A percentile compares a stretch with the other conserved stretches of the same genome.
phyloP scores from a whole-genome alignment of 75 land plant genomes.

The Selaginella moellendorffii region DNA sequence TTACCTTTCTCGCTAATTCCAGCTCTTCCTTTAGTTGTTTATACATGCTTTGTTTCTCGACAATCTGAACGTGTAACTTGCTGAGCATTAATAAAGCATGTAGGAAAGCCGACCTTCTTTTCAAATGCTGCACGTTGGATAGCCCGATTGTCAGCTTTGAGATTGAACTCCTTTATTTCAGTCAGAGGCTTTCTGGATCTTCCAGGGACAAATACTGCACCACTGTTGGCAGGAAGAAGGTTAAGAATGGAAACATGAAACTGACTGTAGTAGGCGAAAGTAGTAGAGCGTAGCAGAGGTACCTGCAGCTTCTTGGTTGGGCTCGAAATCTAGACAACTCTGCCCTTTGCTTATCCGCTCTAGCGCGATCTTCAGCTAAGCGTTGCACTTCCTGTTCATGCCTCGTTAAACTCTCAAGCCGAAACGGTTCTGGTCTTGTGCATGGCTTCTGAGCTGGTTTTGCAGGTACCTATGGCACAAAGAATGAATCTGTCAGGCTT shows the following conservation, averaged over 20 bases:
- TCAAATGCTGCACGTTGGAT: conserved; percentile 76
- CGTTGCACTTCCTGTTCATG: conserved; percentile 78
- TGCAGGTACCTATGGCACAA: conserved; percentile 47
- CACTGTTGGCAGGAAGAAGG: conserved; percentile 47
- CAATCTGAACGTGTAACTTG: conserved; percentile 24
- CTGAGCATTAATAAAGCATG: neutral
- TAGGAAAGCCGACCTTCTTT: conserved; percentile 34
- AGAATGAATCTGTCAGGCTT: too few species aligned
- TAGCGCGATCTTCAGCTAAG: conserved; percentile 44
- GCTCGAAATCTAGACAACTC: conserved; percentile 65
- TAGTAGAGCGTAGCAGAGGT: too few species aligned
- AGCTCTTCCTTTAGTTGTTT: conserved; percentile 73
- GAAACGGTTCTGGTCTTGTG: conserved; percentile 82
- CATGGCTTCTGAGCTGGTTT: conserved; percentile 81
- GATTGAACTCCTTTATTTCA: conserved; percentile 58
- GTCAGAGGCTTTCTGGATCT: conserved; percentile 74
- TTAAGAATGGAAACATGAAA: too few species aligned
- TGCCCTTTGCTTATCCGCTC: conserved; percentile 52
- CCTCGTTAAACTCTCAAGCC: conserved; percentile 58
- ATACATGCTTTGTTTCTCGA: conserved; percentile 67
- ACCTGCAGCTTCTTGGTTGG: conserved; percentile 72
- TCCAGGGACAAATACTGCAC: conserved; percentile 64
- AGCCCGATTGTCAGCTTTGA: conserved; percentile 58
- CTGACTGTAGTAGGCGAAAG: too few species aligned
- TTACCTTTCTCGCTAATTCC: conserved; percentile 62